Conservation (phyloP, 106 monocot genomes). For the Posidonia australis region DNA sequence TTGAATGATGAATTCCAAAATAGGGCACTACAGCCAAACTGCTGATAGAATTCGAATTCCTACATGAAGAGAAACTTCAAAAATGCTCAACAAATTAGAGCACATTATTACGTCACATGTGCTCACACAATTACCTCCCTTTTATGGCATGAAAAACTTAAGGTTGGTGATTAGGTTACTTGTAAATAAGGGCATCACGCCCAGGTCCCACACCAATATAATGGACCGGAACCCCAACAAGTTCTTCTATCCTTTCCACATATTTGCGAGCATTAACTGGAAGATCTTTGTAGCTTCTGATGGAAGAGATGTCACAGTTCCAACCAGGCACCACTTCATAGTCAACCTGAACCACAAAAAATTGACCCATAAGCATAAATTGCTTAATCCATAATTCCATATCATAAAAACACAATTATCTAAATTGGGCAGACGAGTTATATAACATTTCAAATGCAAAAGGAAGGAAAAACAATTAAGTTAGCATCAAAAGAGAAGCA, state of each 20-base stretch:
- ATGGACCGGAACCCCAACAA: constrained; percentile 74
- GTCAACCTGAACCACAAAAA: constrained; percentile 48
- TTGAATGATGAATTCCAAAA: no score
- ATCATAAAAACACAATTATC: no score
- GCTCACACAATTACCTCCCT: neutral
- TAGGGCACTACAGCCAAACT: no score
- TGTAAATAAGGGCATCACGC: constrained; percentile 85
- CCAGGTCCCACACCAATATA: constrained; percentile 96
- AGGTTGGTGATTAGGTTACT: constrained; percentile 27
- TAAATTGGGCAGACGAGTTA: no score
- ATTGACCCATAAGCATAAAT: neutral
- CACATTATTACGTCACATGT: neutral
- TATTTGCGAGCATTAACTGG: constrained; percentile 56
- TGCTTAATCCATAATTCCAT: neutral
- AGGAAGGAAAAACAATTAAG: no score
- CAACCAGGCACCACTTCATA: constrained; percentile 90
- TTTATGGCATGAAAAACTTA: neutral
- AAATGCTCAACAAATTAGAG: neutral
- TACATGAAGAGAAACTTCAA: neutral
- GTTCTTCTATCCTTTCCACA: constrained; percentile 85
- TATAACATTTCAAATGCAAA: no score
- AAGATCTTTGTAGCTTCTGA: constrained; percentile 69
- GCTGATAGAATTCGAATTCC: no score
- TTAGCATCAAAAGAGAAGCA: no score
- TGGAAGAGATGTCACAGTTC: constrained; percentile 61